Conservation (phyloP, 495 filamentous ascomycete species). For the Neurospora terricola region DNA sequence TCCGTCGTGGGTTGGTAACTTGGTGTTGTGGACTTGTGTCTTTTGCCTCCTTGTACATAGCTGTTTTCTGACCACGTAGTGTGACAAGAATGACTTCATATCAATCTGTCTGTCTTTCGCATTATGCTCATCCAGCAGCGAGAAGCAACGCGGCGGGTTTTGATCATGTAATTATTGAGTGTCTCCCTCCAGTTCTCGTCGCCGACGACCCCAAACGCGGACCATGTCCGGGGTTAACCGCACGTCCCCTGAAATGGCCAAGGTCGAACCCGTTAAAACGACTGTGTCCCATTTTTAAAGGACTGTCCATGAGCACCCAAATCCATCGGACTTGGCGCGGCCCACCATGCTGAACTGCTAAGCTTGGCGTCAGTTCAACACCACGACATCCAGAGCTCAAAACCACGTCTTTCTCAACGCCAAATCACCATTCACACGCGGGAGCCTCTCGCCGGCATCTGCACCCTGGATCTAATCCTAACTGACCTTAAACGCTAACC, state of each 20-base stretch:
- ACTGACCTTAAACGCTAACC: too few species aligned
- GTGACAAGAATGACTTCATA: background rate
- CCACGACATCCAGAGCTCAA: background rate
- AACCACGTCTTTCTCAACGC: background rate
- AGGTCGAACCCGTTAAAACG: too few species aligned
- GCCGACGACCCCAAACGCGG: background rate
- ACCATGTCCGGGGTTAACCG: background rate
- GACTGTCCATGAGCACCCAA: too few species aligned
- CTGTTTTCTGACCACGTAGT: background rate
- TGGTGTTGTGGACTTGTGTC: background rate
- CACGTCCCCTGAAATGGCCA: background rate
- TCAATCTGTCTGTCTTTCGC: background rate
- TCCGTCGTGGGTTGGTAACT: background rate
- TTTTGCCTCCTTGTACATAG: background rate
- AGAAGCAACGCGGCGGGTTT: background rate
- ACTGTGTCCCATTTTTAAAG: too few species aligned
- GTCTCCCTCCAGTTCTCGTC: background rate
- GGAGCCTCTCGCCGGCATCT: too few species aligned
- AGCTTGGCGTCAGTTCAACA: background rate
- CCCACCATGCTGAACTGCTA: too few species aligned
- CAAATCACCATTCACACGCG: background rate
- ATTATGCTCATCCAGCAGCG: background rate
- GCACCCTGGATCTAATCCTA: too few species aligned
- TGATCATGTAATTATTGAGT: background rate
- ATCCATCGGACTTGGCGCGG: background rate